Evolutionary conservation across 306 rosid genomes (phyloP), one percentile per base, ranked within the genome.

Genomic region (Cicer arietinum): DNA sequence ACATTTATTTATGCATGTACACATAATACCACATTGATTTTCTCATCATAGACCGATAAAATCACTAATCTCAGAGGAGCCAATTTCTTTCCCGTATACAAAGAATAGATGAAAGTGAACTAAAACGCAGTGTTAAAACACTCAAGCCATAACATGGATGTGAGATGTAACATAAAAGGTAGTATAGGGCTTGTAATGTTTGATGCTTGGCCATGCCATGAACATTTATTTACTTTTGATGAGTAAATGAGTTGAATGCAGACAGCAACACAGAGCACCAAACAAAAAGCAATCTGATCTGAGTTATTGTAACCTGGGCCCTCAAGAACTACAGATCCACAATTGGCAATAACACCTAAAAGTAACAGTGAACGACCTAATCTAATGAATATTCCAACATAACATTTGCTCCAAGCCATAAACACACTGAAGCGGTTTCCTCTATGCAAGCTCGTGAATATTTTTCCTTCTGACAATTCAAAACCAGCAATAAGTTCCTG

Each of bases 291-390:
- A 75, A 84, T 42, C 60, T 54, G 84, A 90, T 96, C 89, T 90
- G 96, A 72, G 96, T 90, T 70, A 90, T 83, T 76, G 97, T 92
- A 69, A 89, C 92, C 70, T 92, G 96, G 64, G 90, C 97, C 81
- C 93, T 87, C 84, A 92, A 85, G 85, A 90, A 90, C 59, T 85
- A 88, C 48, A 90, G 89, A 87, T 92, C 92, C 69, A 88, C 87
- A 79, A 83, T 62, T 6, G 57, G 2, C 3, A 30, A 47, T 41
- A 69, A 54, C 48, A 69, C 74, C 79, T 35, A 73, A 61, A 60
- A 80, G 47, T 50, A 80, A n/a, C 67, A 70, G 48, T 50, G 9
- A 67, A 54, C 5, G n/a, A 89, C 93, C 93, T 92, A 93, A 50
- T 86, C 91, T 80, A 82, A 81, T 63, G 97, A 88, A 87, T 87